These are phyloP conservation scores for Globisporangium parvum DNA, from an alignment of 352 stramenopile species.

Conservation along the genomic window DNA sequence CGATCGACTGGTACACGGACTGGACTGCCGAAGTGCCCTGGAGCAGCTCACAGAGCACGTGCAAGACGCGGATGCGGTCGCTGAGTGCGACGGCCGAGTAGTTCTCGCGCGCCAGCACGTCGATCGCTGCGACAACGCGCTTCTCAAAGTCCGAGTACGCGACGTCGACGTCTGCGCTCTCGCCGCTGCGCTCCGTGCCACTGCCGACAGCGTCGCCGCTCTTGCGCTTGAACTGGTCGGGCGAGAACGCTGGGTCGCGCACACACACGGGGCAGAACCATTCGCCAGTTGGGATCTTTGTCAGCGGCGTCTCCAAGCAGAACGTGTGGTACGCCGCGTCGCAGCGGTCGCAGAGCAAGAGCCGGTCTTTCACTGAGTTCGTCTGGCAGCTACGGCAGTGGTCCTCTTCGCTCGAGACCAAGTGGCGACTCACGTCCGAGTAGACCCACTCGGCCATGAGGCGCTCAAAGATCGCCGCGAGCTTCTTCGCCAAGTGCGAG, in stretches of 20 bases:
- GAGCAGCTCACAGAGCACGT: conserved; percentile 64
- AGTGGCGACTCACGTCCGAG: conserved; percentile 35
- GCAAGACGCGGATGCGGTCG: conserved; percentile 54
- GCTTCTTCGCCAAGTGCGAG: conserved; percentile 63
- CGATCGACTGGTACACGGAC: conserved; percentile 53
- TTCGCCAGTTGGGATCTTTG: conserved; percentile 49
- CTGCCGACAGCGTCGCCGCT: neutral
- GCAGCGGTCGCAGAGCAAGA: conserved; percentile 77
- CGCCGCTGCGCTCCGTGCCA: conserved; percentile 4
- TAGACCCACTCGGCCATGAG: conserved; percentile 82
- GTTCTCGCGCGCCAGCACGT: conserved; percentile 63
- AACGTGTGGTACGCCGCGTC: conserved; percentile 84
- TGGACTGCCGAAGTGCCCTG: conserved; percentile 45
- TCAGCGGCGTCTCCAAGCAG: conserved; percentile 55
- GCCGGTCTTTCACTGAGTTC: conserved; percentile 51
- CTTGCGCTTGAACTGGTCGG: conserved; percentile 50
- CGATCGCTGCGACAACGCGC: conserved; percentile 44
- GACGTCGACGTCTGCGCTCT: conserved; percentile 21
- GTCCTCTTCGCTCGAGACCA: conserved; percentile 71
- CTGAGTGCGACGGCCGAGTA: conserved; percentile 43
- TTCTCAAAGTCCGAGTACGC: conserved; percentile 66
- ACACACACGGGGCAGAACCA: conserved; percentile 76
- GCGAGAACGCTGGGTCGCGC: conserved; percentile 42
- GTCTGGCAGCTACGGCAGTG: conserved; percentile 71
- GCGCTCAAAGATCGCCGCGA: conserved; percentile 71